These are phyloP conservation scores for Flaveria floridana DNA, from an alignment of 140 eudicot species.

Conservation along the genomic window DNA sequence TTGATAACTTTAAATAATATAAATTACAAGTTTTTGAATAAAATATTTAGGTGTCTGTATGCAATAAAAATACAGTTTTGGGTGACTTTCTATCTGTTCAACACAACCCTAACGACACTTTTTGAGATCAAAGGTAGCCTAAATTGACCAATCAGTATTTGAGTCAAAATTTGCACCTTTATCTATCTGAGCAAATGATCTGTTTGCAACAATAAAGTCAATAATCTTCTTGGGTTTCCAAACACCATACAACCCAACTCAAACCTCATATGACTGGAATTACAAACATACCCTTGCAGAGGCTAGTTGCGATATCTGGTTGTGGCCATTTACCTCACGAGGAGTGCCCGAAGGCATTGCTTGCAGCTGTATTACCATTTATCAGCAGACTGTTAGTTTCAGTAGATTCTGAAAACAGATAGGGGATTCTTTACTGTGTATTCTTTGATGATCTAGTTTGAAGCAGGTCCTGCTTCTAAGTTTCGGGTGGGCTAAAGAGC, in stretches of 20 bases:
- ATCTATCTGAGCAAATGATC: not conserved
- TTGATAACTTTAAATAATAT: not conserved
- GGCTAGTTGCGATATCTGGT: slow-evolving; percentile 83
- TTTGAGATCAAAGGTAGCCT: slow-evolving; percentile 1
- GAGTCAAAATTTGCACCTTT: not conserved
- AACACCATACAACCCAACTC: not conserved
- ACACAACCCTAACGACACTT: not conserved
- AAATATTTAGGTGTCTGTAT: not conserved
- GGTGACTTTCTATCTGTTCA: not conserved
- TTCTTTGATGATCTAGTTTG: slow-evolving; percentile 34
- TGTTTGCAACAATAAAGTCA: not conserved
- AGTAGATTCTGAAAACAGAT: slow-evolving; percentile 33
- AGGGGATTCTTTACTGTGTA: slow-evolving; percentile 45
- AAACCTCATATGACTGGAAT: not conserved
- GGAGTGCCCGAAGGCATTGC: slow-evolving; percentile 95
- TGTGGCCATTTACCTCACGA: slow-evolving; percentile 99
- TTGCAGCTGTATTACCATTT: slow-evolving; percentile 80
- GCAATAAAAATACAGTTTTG: not conserved
- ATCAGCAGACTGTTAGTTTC: slow-evolving; percentile 50
- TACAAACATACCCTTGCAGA: slow-evolving; percentile 48
- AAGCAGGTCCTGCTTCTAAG: slow-evolving; percentile 7
- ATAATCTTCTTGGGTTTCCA: not conserved
- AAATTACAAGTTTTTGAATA: not conserved
- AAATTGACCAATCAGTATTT: not conserved
- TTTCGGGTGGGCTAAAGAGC: slow-evolving; percentile 30